A percentile compares a stretch with the other conserved stretches of the same genome.
Evolutionary conservation across 2,329 filamentous ascomycete species (phyloP).

Genomic region (Neofusicoccum umdonicola): DNA sequence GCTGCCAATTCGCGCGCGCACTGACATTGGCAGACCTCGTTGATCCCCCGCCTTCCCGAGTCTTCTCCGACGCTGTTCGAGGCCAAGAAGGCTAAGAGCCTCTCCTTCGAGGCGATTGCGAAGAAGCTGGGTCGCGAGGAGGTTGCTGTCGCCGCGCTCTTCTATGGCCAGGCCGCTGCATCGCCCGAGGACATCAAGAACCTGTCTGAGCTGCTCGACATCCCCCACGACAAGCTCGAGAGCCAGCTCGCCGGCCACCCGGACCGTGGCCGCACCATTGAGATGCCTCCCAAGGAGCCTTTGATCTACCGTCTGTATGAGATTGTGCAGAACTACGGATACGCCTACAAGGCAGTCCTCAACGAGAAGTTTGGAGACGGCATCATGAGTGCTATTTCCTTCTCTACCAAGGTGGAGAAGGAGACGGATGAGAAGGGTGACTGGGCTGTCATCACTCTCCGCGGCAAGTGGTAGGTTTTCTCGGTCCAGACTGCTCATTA

Average conservation of each 20-base stretch:
- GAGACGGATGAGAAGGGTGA: slow-evolving; percentile 81
- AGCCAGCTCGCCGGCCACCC: slow-evolving; percentile 70
- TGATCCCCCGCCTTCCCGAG: slow-evolving; percentile 66
- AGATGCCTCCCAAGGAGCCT: slow-evolving; percentile 82
- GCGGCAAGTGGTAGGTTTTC: slow-evolving; percentile 72
- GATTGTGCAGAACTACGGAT: slow-evolving; percentile 95
- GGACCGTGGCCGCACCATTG: slow-evolving; percentile 73
- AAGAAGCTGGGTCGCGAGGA: slow-evolving; percentile 72
- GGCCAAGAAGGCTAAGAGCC: slow-evolving; percentile 71
- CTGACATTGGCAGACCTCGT: slow-evolving; percentile 53
- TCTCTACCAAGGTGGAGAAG: slow-evolving; percentile 89
- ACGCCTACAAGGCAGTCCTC: slow-evolving; percentile 89
- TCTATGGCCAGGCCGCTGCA: slow-evolving; percentile 82
- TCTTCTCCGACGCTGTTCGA: slow-evolving; percentile 73
- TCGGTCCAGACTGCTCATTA: neutral
- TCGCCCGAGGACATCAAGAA: slow-evolving; percentile 66
- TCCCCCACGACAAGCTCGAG: slow-evolving; percentile 57
- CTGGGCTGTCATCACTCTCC: slow-evolving; percentile 82
- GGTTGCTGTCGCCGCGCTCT: slow-evolving; percentile 81
- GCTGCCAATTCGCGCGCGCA: neutral
- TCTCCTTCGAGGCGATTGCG: slow-evolving; percentile 78
- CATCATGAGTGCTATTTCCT: slow-evolving; percentile 95
- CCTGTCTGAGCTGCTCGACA: slow-evolving; percentile 63
- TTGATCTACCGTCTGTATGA: slow-evolving; percentile 90
- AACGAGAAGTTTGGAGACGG: slow-evolving; percentile 83